phyloP scores from a whole-genome alignment of 1,284 basidiomycete genomes.

The Sutorius eximius region DNA sequence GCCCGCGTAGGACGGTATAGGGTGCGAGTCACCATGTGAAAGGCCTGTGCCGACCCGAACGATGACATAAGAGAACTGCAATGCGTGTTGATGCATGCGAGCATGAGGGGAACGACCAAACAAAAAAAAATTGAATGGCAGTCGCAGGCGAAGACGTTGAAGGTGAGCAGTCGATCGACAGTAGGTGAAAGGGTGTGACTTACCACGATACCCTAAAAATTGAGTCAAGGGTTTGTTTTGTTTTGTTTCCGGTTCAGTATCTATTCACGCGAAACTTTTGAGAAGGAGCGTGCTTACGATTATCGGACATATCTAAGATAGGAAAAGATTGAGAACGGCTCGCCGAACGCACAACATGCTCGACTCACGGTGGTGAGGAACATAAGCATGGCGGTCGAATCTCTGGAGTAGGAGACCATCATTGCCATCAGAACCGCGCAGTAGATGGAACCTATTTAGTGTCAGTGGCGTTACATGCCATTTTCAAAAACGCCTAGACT shows the following conservation, averaged over 20 bases:
- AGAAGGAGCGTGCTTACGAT: constrained; percentile 13
- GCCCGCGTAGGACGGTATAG: not conserved
- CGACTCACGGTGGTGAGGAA: constrained; percentile 14
- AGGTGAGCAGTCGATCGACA: not conserved
- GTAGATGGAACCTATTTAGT: constrained; percentile 13
- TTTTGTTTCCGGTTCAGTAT: not conserved
- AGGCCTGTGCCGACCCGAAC: constrained; percentile 20
- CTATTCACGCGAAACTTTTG: not conserved
- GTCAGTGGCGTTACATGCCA: not conserved
- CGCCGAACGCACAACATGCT: no score
- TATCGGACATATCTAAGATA: constrained; percentile 13
- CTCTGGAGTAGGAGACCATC: constrained; percentile 11
- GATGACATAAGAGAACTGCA: constrained; percentile 14
- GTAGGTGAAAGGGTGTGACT: not conserved
- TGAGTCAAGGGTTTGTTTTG: not conserved
- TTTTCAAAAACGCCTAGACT: not conserved
- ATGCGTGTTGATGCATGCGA: not conserved
- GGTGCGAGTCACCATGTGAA: constrained; percentile 10
- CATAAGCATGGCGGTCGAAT: constrained; percentile 20
- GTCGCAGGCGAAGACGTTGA: not conserved
- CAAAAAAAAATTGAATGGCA: not conserved
- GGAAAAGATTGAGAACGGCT: not conserved
- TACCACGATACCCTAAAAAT: constrained; percentile 17
- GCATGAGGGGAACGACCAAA: not conserved
- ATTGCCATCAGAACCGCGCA: constrained; percentile 12